Evolutionary conservation across 2,329 filamentous ascomycete species (phyloP).

Genomic region (Penicillium sp.): DNA sequence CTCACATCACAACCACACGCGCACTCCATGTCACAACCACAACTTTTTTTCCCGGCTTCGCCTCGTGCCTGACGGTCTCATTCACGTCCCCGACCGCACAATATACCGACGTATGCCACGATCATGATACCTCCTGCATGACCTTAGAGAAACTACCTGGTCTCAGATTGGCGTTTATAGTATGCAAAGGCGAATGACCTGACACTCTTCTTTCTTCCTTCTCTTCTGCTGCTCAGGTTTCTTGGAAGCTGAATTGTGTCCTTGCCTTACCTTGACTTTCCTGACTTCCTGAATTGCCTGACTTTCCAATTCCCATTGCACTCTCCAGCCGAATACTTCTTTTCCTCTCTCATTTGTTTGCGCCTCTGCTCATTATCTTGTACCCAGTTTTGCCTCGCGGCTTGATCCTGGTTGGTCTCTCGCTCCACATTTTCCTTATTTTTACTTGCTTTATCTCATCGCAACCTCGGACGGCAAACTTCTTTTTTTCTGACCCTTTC

Average conservation of each 20-base stretch:
- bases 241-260: conserved; percentile 6
- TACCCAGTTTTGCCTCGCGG: background rate
- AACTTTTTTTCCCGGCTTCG: conserved; percentile 13
- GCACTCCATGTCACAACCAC: conserved; percentile 9
- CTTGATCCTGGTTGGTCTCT: conserved; percentile 11
- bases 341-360: conserved; percentile 12
- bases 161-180: conserved; percentile 41
- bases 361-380: conserved; percentile 19
- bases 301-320: conserved; percentile 14
- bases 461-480: conserved; percentile 8
- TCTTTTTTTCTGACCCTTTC: conserved; percentile 2
- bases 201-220: conserved; percentile 17
- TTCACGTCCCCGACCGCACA: conserved; percentile 26
- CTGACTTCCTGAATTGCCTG: conserved; percentile 4
- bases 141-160: conserved; percentile 38
- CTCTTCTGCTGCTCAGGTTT: conserved; percentile 6
- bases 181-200: conserved; percentile 31
- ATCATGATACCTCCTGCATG: conserved; percentile 47
- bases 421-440: conserved; percentile 1
- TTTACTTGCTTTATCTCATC: conserved; percentile 11
- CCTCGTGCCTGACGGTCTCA: conserved; percentile 16
- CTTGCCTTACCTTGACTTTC: conserved; percentile 2
- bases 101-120: conserved; percentile 39
- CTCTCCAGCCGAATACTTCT: background rate
- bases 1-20: conserved; percentile 6